Evolutionary conservation across 2,329 filamentous ascomycete genomes (phyloP).

Genomic region (Penicillium sp.): DNA sequence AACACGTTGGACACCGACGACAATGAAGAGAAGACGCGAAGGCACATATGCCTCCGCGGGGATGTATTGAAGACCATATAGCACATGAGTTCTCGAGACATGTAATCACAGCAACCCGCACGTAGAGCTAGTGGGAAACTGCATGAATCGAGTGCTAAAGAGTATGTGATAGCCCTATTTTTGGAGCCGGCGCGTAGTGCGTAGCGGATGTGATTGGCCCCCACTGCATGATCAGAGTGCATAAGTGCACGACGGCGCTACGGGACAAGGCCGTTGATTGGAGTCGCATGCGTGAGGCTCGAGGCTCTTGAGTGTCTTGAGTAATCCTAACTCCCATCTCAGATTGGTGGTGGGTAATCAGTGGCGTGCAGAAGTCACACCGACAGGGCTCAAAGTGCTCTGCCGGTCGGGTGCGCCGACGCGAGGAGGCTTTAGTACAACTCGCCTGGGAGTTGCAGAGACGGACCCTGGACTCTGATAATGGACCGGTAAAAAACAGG

Average conservation of each 20-base stretch:
- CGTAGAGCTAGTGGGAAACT: not conserved
- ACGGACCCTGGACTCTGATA: not conserved
- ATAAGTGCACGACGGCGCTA: conserved; percentile 19
- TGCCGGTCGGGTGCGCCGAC: conserved; percentile 6
- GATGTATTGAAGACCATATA: conserved; percentile 20
- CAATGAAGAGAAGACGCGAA: not conserved
- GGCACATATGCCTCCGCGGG: conserved; percentile 13
- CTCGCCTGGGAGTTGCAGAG: not conserved
- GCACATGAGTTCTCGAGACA: conserved; percentile 1
- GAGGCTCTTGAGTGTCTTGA: not conserved
- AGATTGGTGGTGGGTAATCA: conserved; percentile 12
- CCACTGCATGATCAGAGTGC: conserved; percentile 10
- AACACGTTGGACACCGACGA: too few relatives aligned
- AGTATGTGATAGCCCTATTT: conserved; percentile 18
- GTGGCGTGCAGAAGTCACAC: conserved; percentile 12
- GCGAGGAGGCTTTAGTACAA: conserved; percentile 2
- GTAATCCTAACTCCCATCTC: not conserved
- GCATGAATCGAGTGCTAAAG: conserved; percentile 1
- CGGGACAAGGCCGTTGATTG: conserved; percentile 11
- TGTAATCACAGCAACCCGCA: not conserved
- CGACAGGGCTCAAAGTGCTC: conserved; percentile 5
- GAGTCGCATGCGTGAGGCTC: not conserved
- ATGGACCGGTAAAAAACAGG: not conserved
- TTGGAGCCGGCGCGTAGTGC: conserved; percentile 27
- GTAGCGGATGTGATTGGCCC: conserved; percentile 17